A percentile compares a stretch with the other conserved stretches of the same genome.
Evolutionary conservation across 2,329 filamentous ascomycete genomes (phyloP).

Genomic region (Fusarium sp.): DNA sequence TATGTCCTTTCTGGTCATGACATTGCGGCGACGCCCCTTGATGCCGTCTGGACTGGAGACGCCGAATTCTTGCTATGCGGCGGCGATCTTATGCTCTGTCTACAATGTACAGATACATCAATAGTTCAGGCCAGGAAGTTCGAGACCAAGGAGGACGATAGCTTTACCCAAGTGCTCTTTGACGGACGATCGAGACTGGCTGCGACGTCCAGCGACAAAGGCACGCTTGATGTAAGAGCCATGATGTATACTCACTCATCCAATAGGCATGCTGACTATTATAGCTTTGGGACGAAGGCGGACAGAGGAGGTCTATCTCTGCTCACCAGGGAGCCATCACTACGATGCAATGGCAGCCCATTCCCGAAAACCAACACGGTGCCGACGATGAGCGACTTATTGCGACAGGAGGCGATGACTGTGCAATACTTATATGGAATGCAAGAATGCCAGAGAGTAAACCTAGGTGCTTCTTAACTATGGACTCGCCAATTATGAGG

Average conservation of each 20-base stretch:
- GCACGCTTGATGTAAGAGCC: slow-evolving; percentile 65
- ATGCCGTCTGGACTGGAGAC: slow-evolving; percentile 68
- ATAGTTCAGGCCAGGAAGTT: slow-evolving; percentile 61
- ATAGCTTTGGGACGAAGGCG: slow-evolving; percentile 64
- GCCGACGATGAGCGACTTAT: slow-evolving; percentile 63
- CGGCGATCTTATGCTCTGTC: slow-evolving; percentile 61
- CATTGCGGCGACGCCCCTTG: slow-evolving; percentile 60
- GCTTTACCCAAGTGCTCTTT: slow-evolving; percentile 64
- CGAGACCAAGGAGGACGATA: slow-evolving; percentile 62
- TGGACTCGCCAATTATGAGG: slow-evolving; percentile 65
- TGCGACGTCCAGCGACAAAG: slow-evolving; percentile 68
- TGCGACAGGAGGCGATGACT: slow-evolving; percentile 70
- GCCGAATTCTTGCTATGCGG: slow-evolving; percentile 67
- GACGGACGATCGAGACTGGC: slow-evolving; percentile 63
- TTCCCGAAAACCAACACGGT: slow-evolving; percentile 49
- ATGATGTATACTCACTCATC: background rate
- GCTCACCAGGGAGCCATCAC: slow-evolving; percentile 68
- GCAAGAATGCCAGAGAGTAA: slow-evolving; percentile 63
- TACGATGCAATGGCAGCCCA: slow-evolving; percentile 68
- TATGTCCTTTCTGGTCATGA: slow-evolving; percentile 61
- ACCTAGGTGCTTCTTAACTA: slow-evolving; percentile 67
- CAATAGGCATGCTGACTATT: slow-evolving; percentile 26
- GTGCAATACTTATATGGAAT: slow-evolving; percentile 70
- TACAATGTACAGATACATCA: slow-evolving; percentile 57
- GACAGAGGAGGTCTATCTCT: slow-evolving; percentile 63